A percentile compares a stretch with the other conserved stretches of the same genome.
Conservation (phyloP, 225 moss, liverwort and hornwort genomes). For the Thuidium tamariscinum region DNA sequence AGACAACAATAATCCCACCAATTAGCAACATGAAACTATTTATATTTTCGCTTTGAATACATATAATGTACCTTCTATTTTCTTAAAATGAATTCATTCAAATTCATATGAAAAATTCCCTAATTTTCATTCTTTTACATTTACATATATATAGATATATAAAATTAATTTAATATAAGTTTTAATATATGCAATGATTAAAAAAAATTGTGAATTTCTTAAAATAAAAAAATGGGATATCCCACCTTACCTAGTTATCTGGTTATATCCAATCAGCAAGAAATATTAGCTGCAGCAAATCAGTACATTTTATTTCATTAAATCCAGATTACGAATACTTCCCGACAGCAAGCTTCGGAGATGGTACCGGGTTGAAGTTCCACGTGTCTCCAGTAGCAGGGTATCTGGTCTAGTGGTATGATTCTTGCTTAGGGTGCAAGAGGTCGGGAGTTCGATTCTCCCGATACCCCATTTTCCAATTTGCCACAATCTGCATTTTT, state of each 20-base stretch:
- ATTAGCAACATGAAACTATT: background rate
- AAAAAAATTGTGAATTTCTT: too few species aligned
- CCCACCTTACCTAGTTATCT: background rate
- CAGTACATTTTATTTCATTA: too few species aligned
- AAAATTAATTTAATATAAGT: too few species aligned
- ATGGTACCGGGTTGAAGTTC: accelerated
- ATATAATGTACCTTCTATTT: background rate
- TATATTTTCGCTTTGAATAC: background rate
- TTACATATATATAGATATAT: too few species aligned
- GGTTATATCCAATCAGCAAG: background rate
- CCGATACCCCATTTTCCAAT: background rate
- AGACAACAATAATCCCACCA: background rate
- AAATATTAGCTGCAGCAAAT: background rate
- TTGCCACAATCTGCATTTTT: too few species aligned
- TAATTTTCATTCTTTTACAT: too few species aligned
- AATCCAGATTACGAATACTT: too few species aligned
- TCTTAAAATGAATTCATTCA: background rate
- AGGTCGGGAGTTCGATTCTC: background rate
- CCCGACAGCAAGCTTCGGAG: too few species aligned
- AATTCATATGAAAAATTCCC: background rate
- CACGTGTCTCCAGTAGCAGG: accelerated
- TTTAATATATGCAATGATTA: background rate
- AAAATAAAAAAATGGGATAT: background rate
- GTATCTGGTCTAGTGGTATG: background rate
- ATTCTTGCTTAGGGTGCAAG: background rate